Percentiles rank a stretch among this genome's conserved stretches.
phyloP scores from a whole-genome alignment of 257 asterid species.

The Ophiorrhiza pumila region DNA sequence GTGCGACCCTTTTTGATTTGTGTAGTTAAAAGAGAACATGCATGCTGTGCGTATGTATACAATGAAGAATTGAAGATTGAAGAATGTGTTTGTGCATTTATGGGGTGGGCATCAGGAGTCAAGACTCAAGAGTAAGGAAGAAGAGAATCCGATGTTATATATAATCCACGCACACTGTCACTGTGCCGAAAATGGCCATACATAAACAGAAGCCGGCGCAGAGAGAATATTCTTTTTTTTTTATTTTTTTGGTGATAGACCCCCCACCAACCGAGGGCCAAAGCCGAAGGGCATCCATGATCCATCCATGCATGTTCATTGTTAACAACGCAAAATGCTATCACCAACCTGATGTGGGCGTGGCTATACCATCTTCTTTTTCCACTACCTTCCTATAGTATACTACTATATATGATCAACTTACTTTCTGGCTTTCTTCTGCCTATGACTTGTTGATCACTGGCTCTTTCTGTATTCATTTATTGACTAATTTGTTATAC shows the following conservation, averaged over 20 bases:
- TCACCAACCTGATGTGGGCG: not conserved
- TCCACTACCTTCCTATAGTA: too few species aligned
- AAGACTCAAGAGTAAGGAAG: not conserved
- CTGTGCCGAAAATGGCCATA: not conserved
- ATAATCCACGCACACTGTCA: too few species aligned
- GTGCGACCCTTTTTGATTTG: not conserved
- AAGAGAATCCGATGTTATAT: conserved; percentile 12
- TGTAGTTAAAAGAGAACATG: not conserved
- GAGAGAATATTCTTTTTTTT: too few species aligned
- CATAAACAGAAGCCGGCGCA: not conserved
- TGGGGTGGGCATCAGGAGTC: too few species aligned
- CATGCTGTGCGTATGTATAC: not conserved
- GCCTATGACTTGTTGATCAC: not conserved
- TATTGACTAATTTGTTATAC: not conserved
- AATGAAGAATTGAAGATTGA: too few species aligned
- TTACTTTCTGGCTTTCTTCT: too few species aligned
- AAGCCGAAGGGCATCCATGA: not conserved
- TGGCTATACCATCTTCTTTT: not conserved
- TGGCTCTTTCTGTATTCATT: too few species aligned
- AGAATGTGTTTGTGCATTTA: not conserved
- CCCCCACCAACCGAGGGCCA: not conserved
- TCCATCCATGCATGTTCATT: too few species aligned
- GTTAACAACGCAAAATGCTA: not conserved
- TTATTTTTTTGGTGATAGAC: not conserved
- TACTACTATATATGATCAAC: too few species aligned